These are phyloP conservation scores for Capsicum rhomboideum DNA, from an alignment of 257 asterid genomes.

Conservation along the genomic window DNA sequence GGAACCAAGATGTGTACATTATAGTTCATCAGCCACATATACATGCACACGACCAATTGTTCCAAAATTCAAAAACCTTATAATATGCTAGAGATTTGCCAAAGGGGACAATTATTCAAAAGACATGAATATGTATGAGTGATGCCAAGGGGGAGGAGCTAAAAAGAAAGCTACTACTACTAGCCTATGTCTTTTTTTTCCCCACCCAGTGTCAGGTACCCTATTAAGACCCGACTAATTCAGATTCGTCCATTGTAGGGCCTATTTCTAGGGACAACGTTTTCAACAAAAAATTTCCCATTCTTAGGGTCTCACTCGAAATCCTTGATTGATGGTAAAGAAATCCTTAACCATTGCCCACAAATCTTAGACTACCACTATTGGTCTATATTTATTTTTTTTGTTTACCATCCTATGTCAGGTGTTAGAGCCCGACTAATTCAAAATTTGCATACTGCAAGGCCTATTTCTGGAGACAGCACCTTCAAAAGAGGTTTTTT, in stretches of 20 bases:
- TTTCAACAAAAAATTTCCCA: not conserved
- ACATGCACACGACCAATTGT: not conserved
- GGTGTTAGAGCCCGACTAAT: not conserved
- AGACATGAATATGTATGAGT: not conserved
- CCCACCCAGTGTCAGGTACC: rapidly evolving
- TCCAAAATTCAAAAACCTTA: conserved; percentile 1
- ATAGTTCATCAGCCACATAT: not conserved
- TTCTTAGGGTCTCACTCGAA: not conserved
- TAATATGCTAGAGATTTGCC: not conserved
- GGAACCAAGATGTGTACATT: not conserved
- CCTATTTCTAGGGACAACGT: not conserved
- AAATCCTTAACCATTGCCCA: not conserved
- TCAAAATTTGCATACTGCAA: too few relatives aligned
- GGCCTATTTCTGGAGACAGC: too few relatives aligned
- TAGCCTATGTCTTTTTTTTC: not conserved
- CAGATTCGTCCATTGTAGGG: not conserved
- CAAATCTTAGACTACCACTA: not conserved
- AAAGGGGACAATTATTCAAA: not conserved
- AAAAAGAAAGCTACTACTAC: not conserved
- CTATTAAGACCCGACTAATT: not conserved
- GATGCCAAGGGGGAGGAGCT: not conserved
- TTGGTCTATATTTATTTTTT: not conserved
- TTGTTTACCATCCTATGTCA: not conserved
- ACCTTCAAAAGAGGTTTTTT: too few relatives aligned
- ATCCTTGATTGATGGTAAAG: not conserved